phyloP scores from a whole-genome alignment of 176 grass and related monocot genomes.

The Aegilops bicornis region DNA sequence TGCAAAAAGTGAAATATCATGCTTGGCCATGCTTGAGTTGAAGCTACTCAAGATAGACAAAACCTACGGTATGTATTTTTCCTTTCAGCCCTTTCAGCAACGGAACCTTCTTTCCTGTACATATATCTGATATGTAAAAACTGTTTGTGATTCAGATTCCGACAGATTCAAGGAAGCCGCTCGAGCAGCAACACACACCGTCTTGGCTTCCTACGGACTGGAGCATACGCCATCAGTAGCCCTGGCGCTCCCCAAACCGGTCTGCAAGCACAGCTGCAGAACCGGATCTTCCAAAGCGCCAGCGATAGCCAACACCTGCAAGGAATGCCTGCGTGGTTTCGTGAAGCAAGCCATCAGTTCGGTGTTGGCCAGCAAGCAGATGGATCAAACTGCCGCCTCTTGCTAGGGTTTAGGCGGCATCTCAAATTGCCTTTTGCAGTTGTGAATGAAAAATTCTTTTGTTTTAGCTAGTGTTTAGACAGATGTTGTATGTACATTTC shows the following conservation, averaged over 20 bases:
- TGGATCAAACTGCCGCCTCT: constrained; percentile 11
- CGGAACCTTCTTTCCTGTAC: not conserved
- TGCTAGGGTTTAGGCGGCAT: constrained; percentile 3
- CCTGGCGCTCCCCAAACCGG: constrained; percentile 31
- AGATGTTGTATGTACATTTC: constrained; percentile 17
- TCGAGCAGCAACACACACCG: constrained; percentile 65
- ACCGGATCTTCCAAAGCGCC: not conserved
- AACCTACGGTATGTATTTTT: constrained; percentile 43
- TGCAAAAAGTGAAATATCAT: constrained; percentile 61
- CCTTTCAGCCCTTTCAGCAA: not conserved
- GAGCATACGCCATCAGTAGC: constrained; percentile 41
- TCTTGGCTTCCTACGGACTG: constrained; percentile 68
- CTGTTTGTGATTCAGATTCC: constrained; percentile 41
- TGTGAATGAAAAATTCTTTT: not conserved
- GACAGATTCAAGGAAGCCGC: constrained; percentile 76
- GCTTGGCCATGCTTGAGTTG: constrained; percentile 52
- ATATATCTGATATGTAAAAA: not conserved
- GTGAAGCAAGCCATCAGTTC: constrained; percentile 49
- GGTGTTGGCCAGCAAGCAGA: constrained; percentile 30
- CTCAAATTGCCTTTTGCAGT: not conserved
- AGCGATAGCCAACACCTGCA: constrained; percentile 42
- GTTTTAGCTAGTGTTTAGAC: not conserved
- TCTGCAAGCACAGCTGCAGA: constrained; percentile 50
- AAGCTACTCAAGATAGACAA: constrained; percentile 68
- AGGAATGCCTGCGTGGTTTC: constrained; percentile 54